Base-by-base conservation (phyloP, 225 moss, liverwort and hornwort genomes). In the Pseudisothecium myosuroides region DNA sequence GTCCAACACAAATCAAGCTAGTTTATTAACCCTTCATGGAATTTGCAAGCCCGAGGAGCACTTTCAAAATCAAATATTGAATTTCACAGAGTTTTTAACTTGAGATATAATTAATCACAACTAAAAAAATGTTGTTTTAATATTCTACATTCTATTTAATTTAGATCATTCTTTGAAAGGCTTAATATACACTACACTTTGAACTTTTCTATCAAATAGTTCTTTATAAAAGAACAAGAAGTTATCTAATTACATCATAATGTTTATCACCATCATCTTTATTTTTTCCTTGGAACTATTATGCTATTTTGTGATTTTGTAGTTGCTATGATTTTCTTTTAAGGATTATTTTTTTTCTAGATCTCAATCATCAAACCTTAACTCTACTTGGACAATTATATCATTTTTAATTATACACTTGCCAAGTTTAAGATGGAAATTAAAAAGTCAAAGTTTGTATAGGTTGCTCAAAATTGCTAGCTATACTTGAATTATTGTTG, bases 221-320 rank as follows among this genome's bases (percentile, higher is more conserved):
- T 73, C 0, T 41, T 8, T 69, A 7, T 68, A 6, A 14, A 69
- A 39, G 9, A 67, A 22, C 1, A 37, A 21, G 0, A 21, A 24
- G 14, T 39, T 69, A 24, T 24, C 6, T 24, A 39, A 69, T 26
- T 26, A 3, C 14, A 14, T 5, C 0, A 8, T 41, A 3, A 69
- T 14, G 1, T 69, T 39, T 24, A 39, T 24, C 14, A 39, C 10
- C 34, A 24, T 41, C 1, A 71, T 71, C 0, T 26, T 4, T 39
- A 4, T 39, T 12, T 31, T 71, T 41, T 0, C n/a, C 22, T 9
- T 34, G 11, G 0, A 5, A 41, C 26, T 2, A 71, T 41, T 1
- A 4, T 27, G 2, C 1, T 71, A 41, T 71, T 24, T 41, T 26
- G 15, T 22, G 12, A n/a, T 22, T 68, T n/a, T 37, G 10, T 20